These are phyloP conservation scores for Antarctomyces pellizariae DNA, from an alignment of 495 filamentous ascomycete species.

Conservation along the genomic window DNA sequence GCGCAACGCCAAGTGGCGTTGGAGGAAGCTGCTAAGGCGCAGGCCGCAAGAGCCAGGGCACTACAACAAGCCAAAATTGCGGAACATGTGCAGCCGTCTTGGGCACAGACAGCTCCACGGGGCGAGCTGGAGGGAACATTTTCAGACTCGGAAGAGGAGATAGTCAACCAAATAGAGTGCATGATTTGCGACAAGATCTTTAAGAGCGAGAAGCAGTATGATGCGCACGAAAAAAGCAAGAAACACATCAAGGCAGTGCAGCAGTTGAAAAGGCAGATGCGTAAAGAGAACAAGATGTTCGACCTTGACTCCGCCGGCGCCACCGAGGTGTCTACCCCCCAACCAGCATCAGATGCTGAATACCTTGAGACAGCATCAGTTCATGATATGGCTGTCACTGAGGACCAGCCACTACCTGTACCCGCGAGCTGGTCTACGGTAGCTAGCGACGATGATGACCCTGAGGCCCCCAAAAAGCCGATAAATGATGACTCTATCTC, in stretches of 20 bases:
- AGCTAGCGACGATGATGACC: no score
- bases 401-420: no score
- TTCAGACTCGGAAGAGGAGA: slow-evolving; percentile 29
- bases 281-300: slow-evolving; percentile 39
- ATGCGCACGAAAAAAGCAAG: slow-evolving; percentile 89
- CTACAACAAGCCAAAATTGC: slow-evolving; percentile 27
- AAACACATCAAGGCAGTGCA: slow-evolving; percentile 77
- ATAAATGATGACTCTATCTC: no score
- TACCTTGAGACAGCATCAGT: no score
- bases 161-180: slow-evolving; percentile 53
- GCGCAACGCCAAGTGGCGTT: slow-evolving; percentile 58
- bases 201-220: slow-evolving; percentile 78
- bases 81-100: slow-evolving; percentile 45
- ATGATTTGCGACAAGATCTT: slow-evolving; percentile 81
- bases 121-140: slow-evolving; percentile 6
- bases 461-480: no score
- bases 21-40: slow-evolving; percentile 54
- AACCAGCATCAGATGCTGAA: no score
- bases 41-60: slow-evolving; percentile 63
- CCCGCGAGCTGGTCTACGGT: no score
- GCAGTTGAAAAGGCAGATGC: slow-evolving; percentile 62
- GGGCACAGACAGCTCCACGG: slow-evolving; percentile 31
- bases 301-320: slow-evolving; percentile 20
- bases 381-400: no score
- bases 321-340: neutral